Base-by-base conservation (phyloP, 2,329 filamentous ascomycete species). In the Penicillium aurantiogriseum region DNA sequence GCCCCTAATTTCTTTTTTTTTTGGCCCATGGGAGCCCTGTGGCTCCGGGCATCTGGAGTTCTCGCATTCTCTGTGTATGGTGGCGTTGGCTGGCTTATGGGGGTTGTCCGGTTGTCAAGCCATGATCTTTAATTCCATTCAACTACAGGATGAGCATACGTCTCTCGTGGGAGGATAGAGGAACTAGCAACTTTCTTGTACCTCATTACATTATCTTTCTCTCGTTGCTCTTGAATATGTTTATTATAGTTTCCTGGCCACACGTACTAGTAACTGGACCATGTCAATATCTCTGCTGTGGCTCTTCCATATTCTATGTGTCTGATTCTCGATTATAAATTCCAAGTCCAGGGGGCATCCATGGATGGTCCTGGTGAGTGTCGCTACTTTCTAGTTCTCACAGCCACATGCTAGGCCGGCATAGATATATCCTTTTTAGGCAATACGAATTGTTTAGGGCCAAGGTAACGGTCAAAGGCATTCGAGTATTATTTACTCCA, bases 21-120 rank as follows among this genome's bases (percentile, higher is more conserved):
- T 29, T 29, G 29, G 27, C 36, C 49, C 42, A 40, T 51, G 36
- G 31, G 27, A 51, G 50, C 40, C 42, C 29, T 45, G 6, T 45
- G 39, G 33, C 33, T 40, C 36, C 21, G 39, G 52, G 54, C 47
- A 47, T 29, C 21, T 38, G 53, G 54, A 57, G 54, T 56, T 57
- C 29, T 59, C 64, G 62, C 60, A 64, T 65, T 62, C 51, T 52
- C 51, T 64, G 58, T 51, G 54, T 59, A 58, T 60, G 53, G 51
- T 56, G 63, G 63, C 63, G 63, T 64, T 63, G 35, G 49, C 51
- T 40, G 45, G 44, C 29, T 57, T 45, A 35, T 35, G 35, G 21
- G 43, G 47, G 19, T 47, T 35, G 31, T 35, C 45, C 33, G 44
- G 55, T 60, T 50, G 43, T 47, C 36, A 7, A 43, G 52, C 31